phyloP scores from a whole-genome alignment of 129 eudicot genomes.

The Pittosporum tobira region DNA sequence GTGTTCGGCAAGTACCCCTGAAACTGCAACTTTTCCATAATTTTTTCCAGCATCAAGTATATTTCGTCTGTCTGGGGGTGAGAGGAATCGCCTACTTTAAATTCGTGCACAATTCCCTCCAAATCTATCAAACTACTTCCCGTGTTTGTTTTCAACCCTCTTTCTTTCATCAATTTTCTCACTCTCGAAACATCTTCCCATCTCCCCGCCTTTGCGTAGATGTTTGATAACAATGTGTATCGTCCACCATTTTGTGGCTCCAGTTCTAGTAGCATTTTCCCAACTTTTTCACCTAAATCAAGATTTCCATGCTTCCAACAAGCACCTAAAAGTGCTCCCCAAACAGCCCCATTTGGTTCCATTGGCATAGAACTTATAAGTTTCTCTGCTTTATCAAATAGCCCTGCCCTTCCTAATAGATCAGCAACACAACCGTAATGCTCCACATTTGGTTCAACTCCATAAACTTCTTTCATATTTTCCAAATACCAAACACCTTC shows the following conservation, averaged over 20 bases:
- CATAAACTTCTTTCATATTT: constrained; percentile 27
- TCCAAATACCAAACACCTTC: constrained; percentile 36
- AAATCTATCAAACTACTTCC: constrained; percentile 48
- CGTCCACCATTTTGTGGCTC: constrained; percentile 57
- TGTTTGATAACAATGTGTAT: constrained; percentile 47
- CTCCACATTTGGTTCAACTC: constrained; percentile 38
- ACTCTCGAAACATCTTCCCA: constrained; percentile 43
- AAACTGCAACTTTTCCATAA: constrained; percentile 22
- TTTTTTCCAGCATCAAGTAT: constrained; percentile 30
- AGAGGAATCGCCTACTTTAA: constrained; percentile 41
- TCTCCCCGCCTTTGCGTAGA: constrained; percentile 54
- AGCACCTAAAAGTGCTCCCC: constrained; percentile 56
- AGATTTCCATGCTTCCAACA: constrained; percentile 43
- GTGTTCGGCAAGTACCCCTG: constrained; percentile 44
- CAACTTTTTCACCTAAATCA: constrained; percentile 43
- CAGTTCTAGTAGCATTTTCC: constrained; percentile 34
- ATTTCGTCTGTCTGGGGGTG: constrained; percentile 44
- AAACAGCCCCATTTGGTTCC: constrained; percentile 43
- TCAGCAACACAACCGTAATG: constrained; percentile 58
- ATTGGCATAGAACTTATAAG: constrained; percentile 41
- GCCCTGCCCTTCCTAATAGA: constrained; percentile 45
- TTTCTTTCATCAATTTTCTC: constrained; percentile 45
- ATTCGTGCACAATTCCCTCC: constrained; percentile 41
- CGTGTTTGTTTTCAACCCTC: constrained; percentile 31
- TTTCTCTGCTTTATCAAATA: constrained; percentile 42